Percentiles rank a stretch among this genome's conserved stretches.
Conservation (phyloP, 306 rosid species). For the Benincasa hispida region DNA sequence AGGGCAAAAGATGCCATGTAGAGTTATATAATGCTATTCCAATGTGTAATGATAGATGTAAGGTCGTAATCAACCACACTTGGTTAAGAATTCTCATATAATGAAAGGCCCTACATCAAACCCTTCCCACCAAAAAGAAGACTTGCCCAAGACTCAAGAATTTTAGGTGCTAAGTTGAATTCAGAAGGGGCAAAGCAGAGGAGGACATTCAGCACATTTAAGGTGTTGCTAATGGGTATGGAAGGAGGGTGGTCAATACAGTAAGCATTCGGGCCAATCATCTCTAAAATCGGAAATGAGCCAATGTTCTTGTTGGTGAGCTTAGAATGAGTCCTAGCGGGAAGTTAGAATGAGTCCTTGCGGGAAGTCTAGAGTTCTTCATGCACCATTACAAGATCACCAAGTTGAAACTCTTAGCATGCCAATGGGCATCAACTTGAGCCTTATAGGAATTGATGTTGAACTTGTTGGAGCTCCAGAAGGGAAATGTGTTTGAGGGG, state of each 20-base stretch:
- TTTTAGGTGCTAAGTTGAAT: not conserved
- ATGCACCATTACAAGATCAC: not conserved
- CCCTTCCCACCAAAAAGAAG: not conserved
- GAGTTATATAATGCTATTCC: too few species aligned
- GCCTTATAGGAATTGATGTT: too few species aligned
- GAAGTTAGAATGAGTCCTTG: not conserved
- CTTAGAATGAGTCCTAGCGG: not conserved
- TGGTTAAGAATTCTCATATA: not conserved
- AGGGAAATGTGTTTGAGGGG: too few species aligned
- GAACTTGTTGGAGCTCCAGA: too few species aligned
- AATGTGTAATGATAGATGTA: too few species aligned
- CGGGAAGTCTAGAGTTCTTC: not conserved
- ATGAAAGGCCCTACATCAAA: not conserved
- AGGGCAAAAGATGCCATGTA: too few species aligned
- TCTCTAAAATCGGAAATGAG: not conserved
- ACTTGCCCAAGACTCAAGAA: not conserved
- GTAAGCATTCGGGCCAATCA: not conserved
- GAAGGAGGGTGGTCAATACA: not conserved
- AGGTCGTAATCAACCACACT: too few species aligned
- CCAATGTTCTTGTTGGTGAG: not conserved
- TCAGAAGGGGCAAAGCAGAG: not conserved
- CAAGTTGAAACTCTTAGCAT: too few species aligned
- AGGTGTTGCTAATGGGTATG: not conserved
- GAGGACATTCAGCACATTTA: not conserved
- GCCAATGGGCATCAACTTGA: too few species aligned